A percentile compares a stretch with the other conserved stretches of the same genome.
Evolutionary conservation across 441 rosid genomes (phyloP).

Genomic region (Brassica hybrid): DNA sequence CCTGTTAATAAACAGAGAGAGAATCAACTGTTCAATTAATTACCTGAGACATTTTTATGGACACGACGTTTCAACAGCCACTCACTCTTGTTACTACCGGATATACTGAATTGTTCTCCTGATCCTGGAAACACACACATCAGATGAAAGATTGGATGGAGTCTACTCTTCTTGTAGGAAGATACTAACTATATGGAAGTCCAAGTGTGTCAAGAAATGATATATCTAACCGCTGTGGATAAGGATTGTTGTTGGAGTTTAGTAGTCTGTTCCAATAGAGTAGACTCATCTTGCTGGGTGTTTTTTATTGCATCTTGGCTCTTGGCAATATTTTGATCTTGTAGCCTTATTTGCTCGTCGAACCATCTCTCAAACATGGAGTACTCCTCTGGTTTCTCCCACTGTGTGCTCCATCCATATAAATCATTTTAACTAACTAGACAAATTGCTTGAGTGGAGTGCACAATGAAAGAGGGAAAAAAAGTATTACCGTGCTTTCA

Average conservation of each 20-base stretch:
- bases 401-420: slow-evolving; percentile 54
- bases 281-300: slow-evolving; percentile 47
- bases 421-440: too few species aligned
- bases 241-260: slow-evolving; percentile 37
- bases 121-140: slow-evolving; percentile 47
- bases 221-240: slow-evolving; percentile 32
- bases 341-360: slow-evolving; percentile 56
- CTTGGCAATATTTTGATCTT: slow-evolving; percentile 43
- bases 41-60: slow-evolving; percentile 21
- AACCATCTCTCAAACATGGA: slow-evolving; percentile 58
- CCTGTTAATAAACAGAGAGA: neutral
- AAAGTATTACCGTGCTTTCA: slow-evolving; percentile 70
- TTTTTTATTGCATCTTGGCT: slow-evolving; percentile 46
- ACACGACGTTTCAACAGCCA: slow-evolving; percentile 32
- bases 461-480: slow-evolving; percentile 18
- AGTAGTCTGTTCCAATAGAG: too few species aligned
- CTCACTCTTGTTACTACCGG: slow-evolving; percentile 31
- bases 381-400: slow-evolving; percentile 91
- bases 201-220: slow-evolving; percentile 6
- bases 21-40: slow-evolving; percentile 8
- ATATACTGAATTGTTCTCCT: slow-evolving; percentile 42
- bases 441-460: slow-evolving; percentile 23
- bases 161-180: neutral
- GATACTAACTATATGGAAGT: neutral
- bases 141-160: neutral